These are phyloP conservation scores for Chrysanthemum makinoi DNA, from an alignment of 129 eudicot species.

Conservation along the genomic window DNA sequence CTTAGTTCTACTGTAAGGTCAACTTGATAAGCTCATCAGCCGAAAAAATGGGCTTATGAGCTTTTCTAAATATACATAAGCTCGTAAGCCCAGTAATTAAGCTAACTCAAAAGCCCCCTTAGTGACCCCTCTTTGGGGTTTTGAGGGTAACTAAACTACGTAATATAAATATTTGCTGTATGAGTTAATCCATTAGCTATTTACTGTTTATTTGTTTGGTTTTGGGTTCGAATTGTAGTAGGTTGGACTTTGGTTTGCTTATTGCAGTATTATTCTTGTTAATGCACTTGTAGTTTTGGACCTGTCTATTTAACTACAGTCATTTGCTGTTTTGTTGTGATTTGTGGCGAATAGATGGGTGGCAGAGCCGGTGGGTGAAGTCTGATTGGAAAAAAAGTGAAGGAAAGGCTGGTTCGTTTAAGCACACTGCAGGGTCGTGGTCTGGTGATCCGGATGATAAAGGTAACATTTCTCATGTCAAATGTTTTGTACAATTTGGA, in stretches of 20 bases:
- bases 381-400: constrained; percentile 96
- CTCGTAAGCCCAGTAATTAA: too few species aligned
- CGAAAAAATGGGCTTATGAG: too few species aligned
- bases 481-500: not conserved
- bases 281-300: not conserved
- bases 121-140: too few species aligned
- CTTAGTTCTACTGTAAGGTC: not conserved
- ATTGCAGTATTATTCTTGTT: not conserved
- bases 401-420: constrained; percentile 97
- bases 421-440: constrained; percentile 98
- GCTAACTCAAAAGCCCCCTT: too few species aligned
- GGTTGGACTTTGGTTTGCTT: not conserved
- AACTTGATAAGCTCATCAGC: too few species aligned
- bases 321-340: constrained; percentile 6
- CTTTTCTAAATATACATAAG: too few species aligned
- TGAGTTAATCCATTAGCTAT: too few species aligned
- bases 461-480: constrained; percentile 44
- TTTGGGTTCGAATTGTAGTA: too few species aligned
- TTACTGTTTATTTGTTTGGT: too few species aligned
- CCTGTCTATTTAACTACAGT: not conserved
- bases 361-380: constrained; percentile 93
- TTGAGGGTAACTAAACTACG: too few species aligned
- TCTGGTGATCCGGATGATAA: constrained; percentile 92
- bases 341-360: constrained; percentile 63
- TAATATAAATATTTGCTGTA: too few species aligned